Evolutionary conservation across 2,329 filamentous ascomycete species (phyloP).

Genomic region (Colletotrichum liriopes): DNA sequence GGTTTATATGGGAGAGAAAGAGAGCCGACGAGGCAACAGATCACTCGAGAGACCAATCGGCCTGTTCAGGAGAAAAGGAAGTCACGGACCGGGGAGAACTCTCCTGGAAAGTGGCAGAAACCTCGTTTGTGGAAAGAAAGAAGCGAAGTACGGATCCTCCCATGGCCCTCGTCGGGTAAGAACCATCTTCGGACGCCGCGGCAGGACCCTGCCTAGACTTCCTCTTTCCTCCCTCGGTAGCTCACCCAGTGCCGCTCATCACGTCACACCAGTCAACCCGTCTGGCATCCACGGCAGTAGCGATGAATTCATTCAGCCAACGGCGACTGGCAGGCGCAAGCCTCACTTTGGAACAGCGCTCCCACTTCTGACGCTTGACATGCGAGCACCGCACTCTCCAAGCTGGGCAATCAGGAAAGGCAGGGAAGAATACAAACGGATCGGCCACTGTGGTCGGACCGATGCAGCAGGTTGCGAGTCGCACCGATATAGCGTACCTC

Average conservation of each 20-base stretch:
- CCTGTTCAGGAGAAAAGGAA: background rate
- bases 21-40: background rate
- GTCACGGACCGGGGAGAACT: background rate
- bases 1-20: constrained; percentile 1
- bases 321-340: background rate
- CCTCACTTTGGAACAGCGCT: background rate
- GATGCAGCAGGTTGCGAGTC: background rate
- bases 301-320: background rate
- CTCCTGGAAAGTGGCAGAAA: background rate
- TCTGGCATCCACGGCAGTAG: constrained; percentile 7
- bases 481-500: constrained; percentile 1
- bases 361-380: no score
- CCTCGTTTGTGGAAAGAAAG: background rate
- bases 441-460: background rate
- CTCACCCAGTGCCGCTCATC: no score
- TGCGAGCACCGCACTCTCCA: background rate
- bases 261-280: background rate
- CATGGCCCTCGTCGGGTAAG: background rate
- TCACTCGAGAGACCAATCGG: background rate
- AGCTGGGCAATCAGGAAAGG: background rate
- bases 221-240: background rate
- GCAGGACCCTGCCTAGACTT: background rate
- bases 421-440: background rate
- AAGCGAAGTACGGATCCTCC: no score
- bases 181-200: background rate